A percentile compares a stretch with the other conserved stretches of the same genome.
Conservation (phyloP, 495 filamentous ascomycete genomes). For the Coniosporium apollinis region DNA sequence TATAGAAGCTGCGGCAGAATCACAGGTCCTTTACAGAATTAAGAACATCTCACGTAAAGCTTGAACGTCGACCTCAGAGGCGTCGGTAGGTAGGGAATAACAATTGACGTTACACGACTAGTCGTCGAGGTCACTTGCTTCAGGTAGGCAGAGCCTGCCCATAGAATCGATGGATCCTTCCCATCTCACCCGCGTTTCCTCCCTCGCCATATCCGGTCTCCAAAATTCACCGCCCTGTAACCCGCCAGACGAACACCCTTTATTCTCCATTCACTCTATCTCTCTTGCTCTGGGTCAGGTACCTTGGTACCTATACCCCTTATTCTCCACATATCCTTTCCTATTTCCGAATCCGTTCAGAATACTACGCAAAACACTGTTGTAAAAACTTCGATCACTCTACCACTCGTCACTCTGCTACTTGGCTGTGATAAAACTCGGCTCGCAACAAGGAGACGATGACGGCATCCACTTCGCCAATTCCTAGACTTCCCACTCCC, state of each 20-base stretch:
- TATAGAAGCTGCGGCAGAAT: no score
- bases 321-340: not conserved
- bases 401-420: not conserved
- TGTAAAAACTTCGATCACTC: not conserved
- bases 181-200: not conserved
- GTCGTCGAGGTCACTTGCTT: no score
- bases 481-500: no score
- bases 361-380: not conserved
- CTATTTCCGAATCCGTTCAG: not conserved
- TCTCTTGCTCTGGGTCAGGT: not conserved
- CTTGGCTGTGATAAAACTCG: not conserved
- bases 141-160: not conserved
- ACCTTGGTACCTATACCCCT: not conserved
- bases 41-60: no score
- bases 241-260: not conserved
- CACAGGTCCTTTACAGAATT: no score
- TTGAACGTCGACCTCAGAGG: no score
- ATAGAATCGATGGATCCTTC: not conserved
- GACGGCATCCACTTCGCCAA: no score
- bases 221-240: not conserved
- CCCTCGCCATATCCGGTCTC: not conserved
- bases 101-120: no score
- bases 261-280: not conserved
- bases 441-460: not conserved
- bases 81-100: no score